These are phyloP conservation scores for Eucalyptus pauciflora DNA, from an alignment of 345 rosid genomes.

Conservation along the genomic window DNA sequence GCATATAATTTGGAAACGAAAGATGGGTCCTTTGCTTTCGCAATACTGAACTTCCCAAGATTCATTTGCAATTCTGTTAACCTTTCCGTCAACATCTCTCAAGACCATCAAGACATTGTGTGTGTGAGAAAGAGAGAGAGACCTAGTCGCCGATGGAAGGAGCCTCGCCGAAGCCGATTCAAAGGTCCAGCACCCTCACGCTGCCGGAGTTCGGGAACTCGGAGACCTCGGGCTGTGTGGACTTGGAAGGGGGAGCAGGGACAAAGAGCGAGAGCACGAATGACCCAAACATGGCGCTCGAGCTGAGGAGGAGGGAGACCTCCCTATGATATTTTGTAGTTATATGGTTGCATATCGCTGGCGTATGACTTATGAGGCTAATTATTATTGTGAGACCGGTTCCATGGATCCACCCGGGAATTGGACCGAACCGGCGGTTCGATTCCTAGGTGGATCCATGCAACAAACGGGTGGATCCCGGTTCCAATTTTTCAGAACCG, in stretches of 20 bases:
- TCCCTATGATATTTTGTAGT: neutral
- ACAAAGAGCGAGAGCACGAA: neutral
- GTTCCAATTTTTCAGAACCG: too few relatives aligned
- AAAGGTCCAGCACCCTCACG: conserved; percentile 62
- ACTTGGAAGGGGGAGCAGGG: conserved; percentile 1
- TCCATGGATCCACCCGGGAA: too few relatives aligned
- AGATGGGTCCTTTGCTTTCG: neutral
- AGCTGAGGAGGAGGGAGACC: neutral
- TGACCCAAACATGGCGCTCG: neutral
- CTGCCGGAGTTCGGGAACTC: conserved; percentile 69
- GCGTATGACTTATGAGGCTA: too few relatives aligned
- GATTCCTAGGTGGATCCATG: too few relatives aligned
- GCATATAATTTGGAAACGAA: neutral
- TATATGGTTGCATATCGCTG: too few relatives aligned
- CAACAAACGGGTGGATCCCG: too few relatives aligned
- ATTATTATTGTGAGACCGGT: too few relatives aligned
- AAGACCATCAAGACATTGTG: neutral
- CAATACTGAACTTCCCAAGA: neutral
- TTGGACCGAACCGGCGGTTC: accelerated
- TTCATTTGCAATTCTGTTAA: neutral
- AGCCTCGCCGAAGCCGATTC: conserved; percentile 46
- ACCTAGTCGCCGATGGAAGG: conserved; percentile 67
- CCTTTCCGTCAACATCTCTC: neutral
- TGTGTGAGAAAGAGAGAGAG: neutral
- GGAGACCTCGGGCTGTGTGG: conserved; percentile 18